Evolutionary conservation across 305 asterid genomes (phyloP), one percentile per base, ranked within the genome.

Genomic region (Solanum hybrid): DNA sequence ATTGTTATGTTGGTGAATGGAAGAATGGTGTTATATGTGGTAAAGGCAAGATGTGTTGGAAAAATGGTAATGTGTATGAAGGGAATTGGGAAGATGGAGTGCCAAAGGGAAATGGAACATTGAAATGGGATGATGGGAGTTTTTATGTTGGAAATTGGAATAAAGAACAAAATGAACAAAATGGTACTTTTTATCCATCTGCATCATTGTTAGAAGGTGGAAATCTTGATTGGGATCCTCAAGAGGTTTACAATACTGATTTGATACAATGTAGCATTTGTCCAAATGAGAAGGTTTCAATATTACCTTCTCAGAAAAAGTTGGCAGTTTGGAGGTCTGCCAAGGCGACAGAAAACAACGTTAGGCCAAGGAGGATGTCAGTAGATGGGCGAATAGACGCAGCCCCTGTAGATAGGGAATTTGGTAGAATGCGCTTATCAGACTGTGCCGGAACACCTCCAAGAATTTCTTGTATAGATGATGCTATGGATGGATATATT

Each of bases 271-370:
- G 93, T 72, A 72, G 60, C 16, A 90, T 92, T 37, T 89, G 90
- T 37, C 90, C 88, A 79, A 79, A 79, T 10, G 98, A 96, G 90
- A 95, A 94, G 90, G 95, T 97, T 24, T 93, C 96, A 0, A 89
- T 97, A 27, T 92, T 96, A 95, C 99, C 99, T 16, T 97, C 99
- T 1, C 96, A 97, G 88, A 96, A 97, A 91, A 96, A 95, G 92
- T 92, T 97, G 10, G 98, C 98, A 0, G 94, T 92, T 10, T 95
- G 96, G 98, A 95, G 94, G 90, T 94, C 98, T 35, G 31, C 97
- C 2, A 97, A 95, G 85, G 92, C 92, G 1, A 81, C 90, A 0
- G 97, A 95, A 7, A n/a, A 93, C 1, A 90, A 91, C 56, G 89
- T 89, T 29, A 87, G 79, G 84, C 89, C 78, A 13, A 38, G 89